Evolutionary conservation across 306 rosid species (phyloP), one percentile per base, ranked within the genome.

Genomic region (Cyamopsis tetragonoloba): DNA sequence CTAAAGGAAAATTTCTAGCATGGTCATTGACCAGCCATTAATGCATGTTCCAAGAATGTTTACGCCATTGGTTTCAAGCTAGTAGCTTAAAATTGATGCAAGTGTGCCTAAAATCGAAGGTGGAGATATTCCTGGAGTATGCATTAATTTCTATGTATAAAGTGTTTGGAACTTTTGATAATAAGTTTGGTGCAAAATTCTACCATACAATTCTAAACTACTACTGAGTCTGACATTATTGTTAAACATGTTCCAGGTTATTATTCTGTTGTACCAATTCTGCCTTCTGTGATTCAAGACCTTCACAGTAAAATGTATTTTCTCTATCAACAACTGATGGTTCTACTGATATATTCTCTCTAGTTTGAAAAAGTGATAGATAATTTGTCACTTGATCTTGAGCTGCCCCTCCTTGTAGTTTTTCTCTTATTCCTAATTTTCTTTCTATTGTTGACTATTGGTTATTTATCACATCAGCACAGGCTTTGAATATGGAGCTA

Each of bases 271-370:
- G 10, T 19, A 22, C 69, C 19, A 27, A 18, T 39, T 56, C 17
- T 31, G 23, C 59, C 66, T 10, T 62, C n/a, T 30, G 49, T 57
- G 57, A 63, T 47, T 72, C 74, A 55, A 14, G 69, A 44, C 49
- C 53, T 72, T 38, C 30, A 3, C 19, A 69, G 26, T 70, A 68
- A 69, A 62, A 57, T 79, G 70, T 64, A 63, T 49, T 23, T n/a
- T 55, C 41, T 51, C 64, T 12, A 19, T 46, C 28, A 44, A 43
- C 62, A 19, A 46, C 58, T 44, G 14, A 55, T 62, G 39, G 11
- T 10, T 61, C 44, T 50, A 20, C 47, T 44, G 42, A 73, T 62
- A 42, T 56, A 27, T 79, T 60, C 12, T 73, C 51, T 66, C 41
- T 67, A 14, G 68, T 26, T 20, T 10, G 30, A 14, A 38, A 41